These are phyloP conservation scores for Botryobasidium botryosum DNA, from an alignment of 768 basidiomycete species.

Conservation along the genomic window DNA sequence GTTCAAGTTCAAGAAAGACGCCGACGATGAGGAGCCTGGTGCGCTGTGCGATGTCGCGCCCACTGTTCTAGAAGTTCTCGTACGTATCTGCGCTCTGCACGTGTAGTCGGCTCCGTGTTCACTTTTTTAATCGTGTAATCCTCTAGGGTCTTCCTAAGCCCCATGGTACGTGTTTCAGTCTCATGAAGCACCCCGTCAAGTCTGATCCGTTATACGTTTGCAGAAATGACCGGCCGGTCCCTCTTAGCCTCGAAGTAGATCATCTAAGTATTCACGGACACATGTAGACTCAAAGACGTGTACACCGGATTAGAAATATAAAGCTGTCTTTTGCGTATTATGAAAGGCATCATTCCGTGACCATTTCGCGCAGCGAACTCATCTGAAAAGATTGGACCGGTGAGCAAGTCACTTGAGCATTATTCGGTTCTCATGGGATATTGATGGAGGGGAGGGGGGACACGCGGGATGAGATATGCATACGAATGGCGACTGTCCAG, in stretches of 20 bases:
- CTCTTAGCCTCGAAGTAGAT: constrained; percentile 20
- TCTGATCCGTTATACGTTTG: constrained; percentile 5
- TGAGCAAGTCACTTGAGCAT: too few relatives aligned
- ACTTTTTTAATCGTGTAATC: constrained; percentile 1
- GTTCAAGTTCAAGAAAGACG: constrained; percentile 34
- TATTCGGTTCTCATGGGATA: too few relatives aligned
- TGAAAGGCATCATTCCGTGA: too few relatives aligned
- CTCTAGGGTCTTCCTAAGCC: constrained; percentile 45
- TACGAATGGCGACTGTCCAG: too few relatives aligned
- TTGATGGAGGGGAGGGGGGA: too few relatives aligned
- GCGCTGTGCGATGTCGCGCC: constrained; percentile 85
- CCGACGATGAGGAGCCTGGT: constrained; percentile 44
- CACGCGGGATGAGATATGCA: too few relatives aligned
- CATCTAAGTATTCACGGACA: too few relatives aligned
- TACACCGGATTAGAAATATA: too few relatives aligned
- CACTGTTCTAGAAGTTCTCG: constrained; percentile 66
- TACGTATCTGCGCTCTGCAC: constrained; percentile 12
- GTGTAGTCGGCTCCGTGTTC: background rate
- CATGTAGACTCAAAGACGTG: too few relatives aligned
- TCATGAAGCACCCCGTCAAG: background rate
- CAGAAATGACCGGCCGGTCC: constrained; percentile 46
- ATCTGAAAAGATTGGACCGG: too few relatives aligned
- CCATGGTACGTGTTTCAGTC: constrained; percentile 30
- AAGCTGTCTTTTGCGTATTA: too few relatives aligned
- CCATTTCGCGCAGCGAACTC: too few relatives aligned